Evolutionary conservation across 805 yeast genomes (phyloP).

Genomic region (Suhomyces sp.): DNA sequence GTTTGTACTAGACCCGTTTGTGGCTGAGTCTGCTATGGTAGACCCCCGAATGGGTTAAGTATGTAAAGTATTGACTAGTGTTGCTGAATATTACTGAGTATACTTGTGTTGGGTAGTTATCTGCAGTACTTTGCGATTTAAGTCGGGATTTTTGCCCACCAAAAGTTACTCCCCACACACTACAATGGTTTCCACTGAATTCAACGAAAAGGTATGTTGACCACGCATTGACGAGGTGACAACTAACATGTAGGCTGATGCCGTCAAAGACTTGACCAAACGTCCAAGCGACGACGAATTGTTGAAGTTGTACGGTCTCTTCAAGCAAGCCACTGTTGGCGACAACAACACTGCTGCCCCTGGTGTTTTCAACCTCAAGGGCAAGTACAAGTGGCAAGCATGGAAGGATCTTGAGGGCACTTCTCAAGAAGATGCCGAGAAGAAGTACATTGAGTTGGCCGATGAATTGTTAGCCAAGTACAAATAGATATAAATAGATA

Average conservation of each 20-base stretch:
- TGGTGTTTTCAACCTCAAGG: constrained; percentile 88
- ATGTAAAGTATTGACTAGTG: too few relatives aligned
- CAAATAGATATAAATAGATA: constrained; percentile 19
- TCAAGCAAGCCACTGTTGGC: constrained; percentile 96
- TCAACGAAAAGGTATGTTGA: constrained; percentile 26
- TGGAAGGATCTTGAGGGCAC: constrained; percentile 89
- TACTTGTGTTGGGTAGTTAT: neutral
- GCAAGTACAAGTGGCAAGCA: constrained; percentile 96
- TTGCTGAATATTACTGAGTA: too few relatives aligned
- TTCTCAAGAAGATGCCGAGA: constrained; percentile 87
- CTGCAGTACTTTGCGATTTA: neutral
- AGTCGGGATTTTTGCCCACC: neutral
- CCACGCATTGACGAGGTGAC: neutral
- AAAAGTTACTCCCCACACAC: neutral
- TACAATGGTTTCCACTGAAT: constrained; percentile 26
- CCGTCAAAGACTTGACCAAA: constrained; percentile 68
- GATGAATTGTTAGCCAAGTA: constrained; percentile 55
- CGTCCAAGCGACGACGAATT: constrained; percentile 87
- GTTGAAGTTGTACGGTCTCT: constrained; percentile 82
- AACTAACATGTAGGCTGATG: constrained; percentile 58
- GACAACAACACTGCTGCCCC: constrained; percentile 89
- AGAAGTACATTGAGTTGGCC: constrained; percentile 67
- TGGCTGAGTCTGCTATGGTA: too few relatives aligned
- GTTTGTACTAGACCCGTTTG: too few relatives aligned
- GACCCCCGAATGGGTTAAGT: too few relatives aligned